A percentile compares a stretch with the other conserved stretches of the same genome.
phyloP scores from a whole-genome alignment of 2,329 filamentous ascomycete genomes.

The Pyrenophora tritici-repentis region DNA sequence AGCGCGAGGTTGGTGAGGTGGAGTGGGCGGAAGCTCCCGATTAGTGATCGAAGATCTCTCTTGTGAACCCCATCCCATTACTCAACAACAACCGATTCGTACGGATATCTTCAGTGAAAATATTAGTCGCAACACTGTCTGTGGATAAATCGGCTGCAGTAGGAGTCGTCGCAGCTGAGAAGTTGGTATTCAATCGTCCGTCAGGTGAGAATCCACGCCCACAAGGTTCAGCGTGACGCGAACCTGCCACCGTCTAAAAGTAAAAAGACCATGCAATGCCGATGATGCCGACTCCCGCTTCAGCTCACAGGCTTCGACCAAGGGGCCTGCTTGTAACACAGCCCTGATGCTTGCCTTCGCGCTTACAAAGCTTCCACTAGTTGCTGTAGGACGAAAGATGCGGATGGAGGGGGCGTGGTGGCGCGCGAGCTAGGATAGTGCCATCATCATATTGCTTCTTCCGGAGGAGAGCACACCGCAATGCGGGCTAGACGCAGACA shows the following conservation, averaged over 20 bases:
- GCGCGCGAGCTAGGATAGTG: background rate
- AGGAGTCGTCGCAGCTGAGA: background rate
- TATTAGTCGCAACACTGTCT: background rate
- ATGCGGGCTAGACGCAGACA: background rate
- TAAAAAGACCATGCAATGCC: slow-evolving; percentile 1
- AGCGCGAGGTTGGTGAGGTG: background rate
- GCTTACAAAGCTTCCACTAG: slow-evolving; percentile 14
- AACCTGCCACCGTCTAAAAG: slow-evolving; percentile 14
- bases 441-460: background rate
- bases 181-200: background rate
- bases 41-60: background rate
- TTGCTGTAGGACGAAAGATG: slow-evolving; percentile 1
- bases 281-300: slow-evolving; percentile 1
- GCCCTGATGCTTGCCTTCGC: slow-evolving; percentile 1
- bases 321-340: slow-evolving; percentile 13
- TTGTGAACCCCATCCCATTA: background rate
- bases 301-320: slow-evolving; percentile 10
- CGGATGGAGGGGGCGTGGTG: slow-evolving; percentile 3
- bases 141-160: background rate
- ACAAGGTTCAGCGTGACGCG: slow-evolving; percentile 10
- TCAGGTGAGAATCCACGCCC: background rate
- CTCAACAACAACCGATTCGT: background rate
- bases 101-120: background rate
- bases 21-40: background rate
- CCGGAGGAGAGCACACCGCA: background rate